Percentiles rank a stretch among this genome's conserved stretches.
phyloP scores from a whole-genome alignment of 2,329 filamentous ascomycete species.

The Penicillium oxalicum region DNA sequence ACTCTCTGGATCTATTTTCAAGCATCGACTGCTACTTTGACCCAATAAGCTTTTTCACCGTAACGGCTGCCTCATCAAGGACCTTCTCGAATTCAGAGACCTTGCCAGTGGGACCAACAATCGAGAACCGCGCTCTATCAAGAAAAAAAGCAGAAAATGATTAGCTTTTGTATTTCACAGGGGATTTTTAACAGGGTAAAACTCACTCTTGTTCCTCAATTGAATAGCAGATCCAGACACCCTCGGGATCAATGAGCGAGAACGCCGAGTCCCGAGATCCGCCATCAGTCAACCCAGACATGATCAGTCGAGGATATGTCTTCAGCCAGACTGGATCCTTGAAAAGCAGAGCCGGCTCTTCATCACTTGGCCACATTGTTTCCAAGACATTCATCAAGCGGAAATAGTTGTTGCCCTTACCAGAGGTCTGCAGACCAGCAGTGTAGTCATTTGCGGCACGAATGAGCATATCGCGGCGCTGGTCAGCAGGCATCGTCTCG shows the following conservation, averaged over 20 bases:
- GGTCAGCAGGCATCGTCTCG: neutral
- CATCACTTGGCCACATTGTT: neutral
- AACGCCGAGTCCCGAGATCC: slow-evolving; percentile 4
- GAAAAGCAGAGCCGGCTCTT: neutral
- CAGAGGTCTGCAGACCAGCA: neutral
- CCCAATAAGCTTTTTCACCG: neutral
- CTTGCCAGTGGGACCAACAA: neutral
- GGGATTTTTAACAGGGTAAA: neutral
- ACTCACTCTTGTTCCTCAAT: slow-evolving; percentile 4
- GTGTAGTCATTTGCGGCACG: slow-evolving; percentile 1
- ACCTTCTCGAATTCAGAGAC: slow-evolving; percentile 1
- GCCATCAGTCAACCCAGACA: slow-evolving; percentile 1
- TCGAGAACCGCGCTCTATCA: neutral
- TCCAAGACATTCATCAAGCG: neutral
- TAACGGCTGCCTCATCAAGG: neutral
- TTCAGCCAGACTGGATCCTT: slow-evolving; percentile 1
- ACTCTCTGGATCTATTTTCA: too few relatives aligned
- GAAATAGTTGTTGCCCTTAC: slow-evolving; percentile 1
- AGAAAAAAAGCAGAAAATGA: neutral
- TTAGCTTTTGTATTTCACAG: neutral
- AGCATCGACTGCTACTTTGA: neutral
- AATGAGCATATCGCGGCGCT: slow-evolving; percentile 1
- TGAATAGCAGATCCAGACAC: slow-evolving; percentile 1
- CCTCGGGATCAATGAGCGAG: slow-evolving; percentile 2
- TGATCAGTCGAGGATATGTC: slow-evolving; percentile 1